Conservation (phyloP, 108 stramenopile species). For the Discostella pseudostelligera region DNA sequence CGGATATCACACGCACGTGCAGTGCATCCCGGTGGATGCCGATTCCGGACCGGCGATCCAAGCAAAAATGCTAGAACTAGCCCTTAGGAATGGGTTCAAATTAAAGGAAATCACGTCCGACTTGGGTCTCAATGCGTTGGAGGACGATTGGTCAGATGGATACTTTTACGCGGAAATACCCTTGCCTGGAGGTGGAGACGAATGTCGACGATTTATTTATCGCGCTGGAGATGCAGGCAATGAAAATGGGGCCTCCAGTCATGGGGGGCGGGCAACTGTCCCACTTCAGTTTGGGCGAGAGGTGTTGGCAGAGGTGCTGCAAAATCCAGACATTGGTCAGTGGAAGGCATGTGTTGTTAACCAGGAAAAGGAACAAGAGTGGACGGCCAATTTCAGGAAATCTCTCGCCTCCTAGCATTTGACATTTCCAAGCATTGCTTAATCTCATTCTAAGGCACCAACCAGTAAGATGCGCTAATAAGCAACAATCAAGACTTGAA, state of each 20-base stretch:
- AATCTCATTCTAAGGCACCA: no score
- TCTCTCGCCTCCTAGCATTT: slow-evolving; percentile 40
- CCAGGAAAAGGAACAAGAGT: slow-evolving; percentile 69
- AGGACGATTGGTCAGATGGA: slow-evolving; percentile 45
- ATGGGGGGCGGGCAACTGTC: slow-evolving; percentile 21
- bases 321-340: slow-evolving; percentile 65
- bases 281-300: slow-evolving; percentile 91
- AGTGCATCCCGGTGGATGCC: slow-evolving; percentile 72
- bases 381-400: slow-evolving; percentile 57
- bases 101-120: slow-evolving; percentile 73
- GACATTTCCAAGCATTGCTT: no score
- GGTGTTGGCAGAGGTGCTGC: slow-evolving; percentile 71
- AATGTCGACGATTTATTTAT: slow-evolving; percentile 55
- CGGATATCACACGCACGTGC: slow-evolving; percentile 87
- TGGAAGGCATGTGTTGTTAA: slow-evolving; percentile 86
- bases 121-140: slow-evolving; percentile 54
- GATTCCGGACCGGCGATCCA: slow-evolving; percentile 49
- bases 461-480: no score
- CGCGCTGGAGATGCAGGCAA: slow-evolving; percentile 36
- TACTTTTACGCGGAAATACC: slow-evolving; percentile 71
- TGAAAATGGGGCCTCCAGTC: no score
- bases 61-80: slow-evolving; percentile 66
- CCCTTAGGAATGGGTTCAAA: slow-evolving; percentile 50
- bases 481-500: no score
- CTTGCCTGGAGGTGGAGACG: slow-evolving; percentile 26